Conservation (phyloP, 768 basidiomycete genomes). For the Phylloporus sp. region DNA sequence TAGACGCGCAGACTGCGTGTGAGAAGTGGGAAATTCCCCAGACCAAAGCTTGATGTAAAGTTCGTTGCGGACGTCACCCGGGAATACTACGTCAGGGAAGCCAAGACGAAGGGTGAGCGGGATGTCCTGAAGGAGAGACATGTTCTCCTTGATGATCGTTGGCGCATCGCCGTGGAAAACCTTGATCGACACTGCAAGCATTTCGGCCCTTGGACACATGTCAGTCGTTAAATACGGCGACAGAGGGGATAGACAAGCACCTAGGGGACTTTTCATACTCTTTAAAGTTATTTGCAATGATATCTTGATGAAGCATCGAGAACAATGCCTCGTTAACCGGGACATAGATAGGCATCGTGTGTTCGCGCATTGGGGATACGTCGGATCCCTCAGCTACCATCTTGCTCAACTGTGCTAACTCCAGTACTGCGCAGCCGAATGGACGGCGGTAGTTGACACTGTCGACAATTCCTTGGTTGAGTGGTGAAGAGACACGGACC, state of each 20-base stretch:
- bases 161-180: conserved; percentile 78
- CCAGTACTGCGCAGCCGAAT: conserved; percentile 93
- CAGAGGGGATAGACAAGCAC: conserved; percentile 37
- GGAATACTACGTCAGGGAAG: conserved; percentile 95
- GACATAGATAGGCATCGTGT: conserved; percentile 83
- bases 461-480: conserved; percentile 31
- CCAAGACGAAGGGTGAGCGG: conserved; percentile 84
- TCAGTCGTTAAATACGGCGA: not conserved
- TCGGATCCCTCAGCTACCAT: conserved; percentile 63
- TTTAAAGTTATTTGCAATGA: conserved; percentile 71
- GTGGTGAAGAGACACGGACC: conserved; percentile 17
- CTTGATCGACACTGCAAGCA: conserved; percentile 78
- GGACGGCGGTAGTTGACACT: conserved; percentile 69
- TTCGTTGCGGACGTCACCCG: conserved; percentile 88
- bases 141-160: conserved; percentile 77
- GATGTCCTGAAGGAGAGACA: conserved; percentile 72
- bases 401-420: conserved; percentile 69
- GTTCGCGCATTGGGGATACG: conserved; percentile 62
- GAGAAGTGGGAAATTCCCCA: conserved; percentile 71
- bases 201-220: conserved; percentile 63
- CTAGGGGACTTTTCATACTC: conserved; percentile 81
- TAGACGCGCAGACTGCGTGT: conserved; percentile 48
- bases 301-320: conserved; percentile 92
- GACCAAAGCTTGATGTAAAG: conserved; percentile 96
- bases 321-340: conserved; percentile 81